Evolutionary conservation across 2,329 filamentous ascomycete genomes (phyloP), one percentile per base, ranked within the genome.

Genomic region (Diplodia seriata): DNA sequence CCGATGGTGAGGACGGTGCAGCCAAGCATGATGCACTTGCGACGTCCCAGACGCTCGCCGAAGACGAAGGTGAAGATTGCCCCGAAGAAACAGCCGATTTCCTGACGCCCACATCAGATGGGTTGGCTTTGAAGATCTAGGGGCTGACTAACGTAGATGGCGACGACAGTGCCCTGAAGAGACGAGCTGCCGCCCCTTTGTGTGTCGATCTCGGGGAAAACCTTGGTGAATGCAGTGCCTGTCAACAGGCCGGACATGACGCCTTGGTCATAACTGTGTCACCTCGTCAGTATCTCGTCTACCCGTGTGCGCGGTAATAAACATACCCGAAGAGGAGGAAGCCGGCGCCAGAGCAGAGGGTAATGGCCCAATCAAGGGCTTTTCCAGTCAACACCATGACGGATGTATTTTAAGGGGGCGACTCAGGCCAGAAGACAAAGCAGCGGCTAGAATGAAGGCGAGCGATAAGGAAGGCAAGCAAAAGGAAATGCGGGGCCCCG

Each of bases 151-250:
- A 56, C 54, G 73, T 88, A 87, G 66, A 87, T 83, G 3, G 85
- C 85, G 1, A 84, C 85, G 12, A 87, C 83, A 0, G 84, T 86
- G 20, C 81, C 81, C 73, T 84, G 81, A n/a, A 81, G 75, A 5
- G 78, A 82, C 12, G 82, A 79, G 70, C 83, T 83, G 66, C 79
- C 72, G 50, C 75, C 75, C 72, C 84, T 81, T 49, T 77, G 55
- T 14, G 66, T 68, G n/a, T 68, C 66, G 26, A 68, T 68, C 8
- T 43, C 56, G 40, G 66, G 66, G 29, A 68, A 68, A 8, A 43
- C 36, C 14, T 38, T 29, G 3, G 67, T 70, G 36, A 78, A 78
- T 0, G 75, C 73, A 57, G 71, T 69, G 4, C 75, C 75, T 23
- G 73, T 74, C 67, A 78, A 65, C 8, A 78, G 70, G 68, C 76